Conservation (phyloP, 78 protist species). For the Pigoraptor vietnamica region DNA sequence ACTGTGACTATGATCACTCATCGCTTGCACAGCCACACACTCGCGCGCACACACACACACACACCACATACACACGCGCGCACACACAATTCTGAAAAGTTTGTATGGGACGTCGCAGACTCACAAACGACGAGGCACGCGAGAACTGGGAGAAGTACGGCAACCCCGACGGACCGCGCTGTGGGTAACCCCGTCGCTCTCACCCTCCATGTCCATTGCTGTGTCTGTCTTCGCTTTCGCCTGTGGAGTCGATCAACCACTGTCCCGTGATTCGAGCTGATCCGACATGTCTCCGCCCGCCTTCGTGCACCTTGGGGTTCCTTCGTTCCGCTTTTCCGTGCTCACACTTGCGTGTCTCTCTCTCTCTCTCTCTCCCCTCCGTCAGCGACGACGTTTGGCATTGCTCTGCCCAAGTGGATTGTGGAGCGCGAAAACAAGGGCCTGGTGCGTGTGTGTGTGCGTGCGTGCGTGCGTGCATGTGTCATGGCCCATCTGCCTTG, state of each 20-base stretch:
- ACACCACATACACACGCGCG: not conserved
- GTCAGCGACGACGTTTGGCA: slow-evolving; percentile 39
- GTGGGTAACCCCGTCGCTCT: no score
- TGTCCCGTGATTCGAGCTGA: no score
- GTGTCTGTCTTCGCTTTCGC: not conserved
- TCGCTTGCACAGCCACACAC: no score
- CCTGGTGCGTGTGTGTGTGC: not conserved
- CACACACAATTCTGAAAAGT: not conserved
- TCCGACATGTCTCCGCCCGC: no score
- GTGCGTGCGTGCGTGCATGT: not conserved
- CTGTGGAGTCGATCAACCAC: no score
- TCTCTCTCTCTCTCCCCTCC: no score
- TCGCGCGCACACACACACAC: not conserved
- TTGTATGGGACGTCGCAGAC: no score
- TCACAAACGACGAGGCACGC: slow-evolving; percentile 29
- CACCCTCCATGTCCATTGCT: no score
- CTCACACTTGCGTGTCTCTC: no score
- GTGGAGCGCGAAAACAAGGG: slow-evolving; percentile 31
- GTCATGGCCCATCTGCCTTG: not conserved
- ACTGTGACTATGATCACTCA: not conserved
- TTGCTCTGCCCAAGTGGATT: slow-evolving; percentile 62
- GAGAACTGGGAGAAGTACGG: slow-evolving; percentile 61
- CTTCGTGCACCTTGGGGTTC: no score
- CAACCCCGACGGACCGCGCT: slow-evolving; percentile 65
- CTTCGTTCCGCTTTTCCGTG: no score